Evolutionary conservation across 2,329 filamentous ascomycete genomes (phyloP).

Genomic region (Apiospora saccharicola): DNA sequence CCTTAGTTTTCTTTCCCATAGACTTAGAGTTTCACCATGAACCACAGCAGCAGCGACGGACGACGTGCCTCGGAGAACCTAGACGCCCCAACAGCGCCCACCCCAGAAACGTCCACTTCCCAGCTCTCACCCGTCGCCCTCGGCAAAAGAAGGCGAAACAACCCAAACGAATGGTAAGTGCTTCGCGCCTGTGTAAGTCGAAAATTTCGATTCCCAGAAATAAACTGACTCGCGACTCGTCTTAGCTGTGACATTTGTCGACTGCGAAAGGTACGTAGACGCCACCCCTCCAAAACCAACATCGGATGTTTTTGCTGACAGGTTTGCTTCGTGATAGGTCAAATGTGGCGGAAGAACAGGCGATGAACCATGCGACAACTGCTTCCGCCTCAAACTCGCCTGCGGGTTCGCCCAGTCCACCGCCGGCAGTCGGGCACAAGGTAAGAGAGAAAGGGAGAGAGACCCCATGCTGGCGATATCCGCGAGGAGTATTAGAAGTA

Average conservation of each 20-base stretch:
- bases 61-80: constrained; percentile 1
- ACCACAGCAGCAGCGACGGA: not conserved
- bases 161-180: constrained; percentile 24
- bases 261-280: constrained; percentile 18
- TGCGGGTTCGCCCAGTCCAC: constrained; percentile 44
- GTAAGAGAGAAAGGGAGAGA: constrained; percentile 22
- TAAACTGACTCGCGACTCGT: not conserved
- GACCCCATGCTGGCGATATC: not conserved
- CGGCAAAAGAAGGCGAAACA: constrained; percentile 23
- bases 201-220: not conserved
- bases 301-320: not conserved
- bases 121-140: constrained; percentile 11
- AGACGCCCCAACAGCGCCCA: constrained; percentile 10
- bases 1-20: not conserved
- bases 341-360: constrained; percentile 50
- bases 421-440: constrained; percentile 26
- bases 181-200: not conserved
- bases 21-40: constrained; percentile 6
- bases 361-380: constrained; percentile 47
- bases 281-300: not conserved
- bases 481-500: not conserved
- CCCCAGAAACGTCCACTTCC: not conserved
- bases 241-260: constrained; percentile 22
- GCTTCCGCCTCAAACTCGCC: constrained; percentile 45
- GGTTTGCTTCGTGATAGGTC: constrained; percentile 40